A percentile compares a stretch with the other conserved stretches of the same genome.
Conservation (phyloP, 2,329 filamentous ascomycete genomes). For the Aspergillus novoparasiticus region DNA sequence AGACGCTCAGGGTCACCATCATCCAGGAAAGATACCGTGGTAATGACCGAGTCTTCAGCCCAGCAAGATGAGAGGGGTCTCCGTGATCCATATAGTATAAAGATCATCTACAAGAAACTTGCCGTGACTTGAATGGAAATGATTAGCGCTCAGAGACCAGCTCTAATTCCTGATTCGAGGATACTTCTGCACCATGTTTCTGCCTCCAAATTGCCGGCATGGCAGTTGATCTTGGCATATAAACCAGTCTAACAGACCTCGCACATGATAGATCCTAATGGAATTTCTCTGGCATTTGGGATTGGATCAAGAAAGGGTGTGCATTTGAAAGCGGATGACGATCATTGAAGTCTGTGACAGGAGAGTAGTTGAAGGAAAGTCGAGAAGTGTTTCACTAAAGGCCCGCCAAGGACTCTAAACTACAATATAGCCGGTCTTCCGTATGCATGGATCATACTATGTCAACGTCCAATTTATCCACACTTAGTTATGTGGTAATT, state of each 20-base stretch:
- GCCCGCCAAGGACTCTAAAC: constrained; percentile 12
- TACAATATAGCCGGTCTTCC: constrained; percentile 10
- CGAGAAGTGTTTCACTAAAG: constrained; percentile 13
- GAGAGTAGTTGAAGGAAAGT: constrained; percentile 8
- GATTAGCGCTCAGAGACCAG: constrained; percentile 22
- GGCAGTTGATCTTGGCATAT: background rate
- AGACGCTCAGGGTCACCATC: background rate
- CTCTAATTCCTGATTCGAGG: constrained; percentile 20
- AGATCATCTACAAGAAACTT: constrained; percentile 13
- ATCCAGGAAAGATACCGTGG: constrained; percentile 14
- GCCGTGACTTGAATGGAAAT: constrained; percentile 31
- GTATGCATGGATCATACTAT: constrained; percentile 5
- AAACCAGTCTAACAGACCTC: background rate
- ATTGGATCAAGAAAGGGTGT: background rate
- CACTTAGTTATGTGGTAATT: background rate
- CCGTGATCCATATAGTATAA: constrained; percentile 11
- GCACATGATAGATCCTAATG: background rate
- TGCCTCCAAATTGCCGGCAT: constrained; percentile 5
- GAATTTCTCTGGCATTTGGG: background rate
- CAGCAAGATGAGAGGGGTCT: background rate
- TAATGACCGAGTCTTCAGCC: constrained; percentile 6
- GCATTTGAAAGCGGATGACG: background rate
- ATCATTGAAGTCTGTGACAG: constrained; percentile 8
- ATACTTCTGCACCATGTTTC: constrained; percentile 6
- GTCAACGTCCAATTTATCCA: background rate